phyloP scores from a whole-genome alignment of 352 stramenopile species.

The Globisporangium echinulatum region DNA sequence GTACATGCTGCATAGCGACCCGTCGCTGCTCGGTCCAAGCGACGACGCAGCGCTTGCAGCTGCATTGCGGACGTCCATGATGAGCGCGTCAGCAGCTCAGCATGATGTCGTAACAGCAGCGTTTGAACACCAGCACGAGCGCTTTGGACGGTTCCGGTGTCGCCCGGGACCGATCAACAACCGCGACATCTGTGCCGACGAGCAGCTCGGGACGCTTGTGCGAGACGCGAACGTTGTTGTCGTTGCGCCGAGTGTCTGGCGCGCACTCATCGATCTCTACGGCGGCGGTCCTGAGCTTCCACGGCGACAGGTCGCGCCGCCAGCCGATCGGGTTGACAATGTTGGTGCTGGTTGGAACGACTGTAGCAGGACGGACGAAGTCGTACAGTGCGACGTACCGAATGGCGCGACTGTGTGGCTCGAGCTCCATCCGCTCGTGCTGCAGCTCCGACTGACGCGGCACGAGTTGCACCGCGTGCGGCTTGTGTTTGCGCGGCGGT shows the following conservation, averaged over 20 bases:
- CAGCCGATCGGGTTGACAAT: neutral
- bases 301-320: conserved; percentile 14
- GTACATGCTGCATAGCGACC: conserved; percentile 19
- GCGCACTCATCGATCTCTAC: conserved; percentile 41
- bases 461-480: conserved; percentile 51
- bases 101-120: neutral
- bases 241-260: conserved; percentile 36
- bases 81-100: too few relatives aligned
- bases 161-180: conserved; percentile 43
- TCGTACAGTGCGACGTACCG: neutral
- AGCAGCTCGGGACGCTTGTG: conserved; percentile 32
- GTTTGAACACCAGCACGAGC: conserved; percentile 9
- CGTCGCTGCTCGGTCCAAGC: conserved; percentile 1
- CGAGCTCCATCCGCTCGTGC: conserved; percentile 47
- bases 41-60: conserved; percentile 3
- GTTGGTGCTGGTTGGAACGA: too few relatives aligned
- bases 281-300: conserved; percentile 50
- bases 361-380: neutral
- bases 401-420: conserved; percentile 12
- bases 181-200: conserved; percentile 28
- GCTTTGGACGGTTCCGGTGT: conserved; percentile 12
- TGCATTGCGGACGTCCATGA: neutral
- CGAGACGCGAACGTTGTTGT: conserved; percentile 41
- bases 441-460: conserved; percentile 50
- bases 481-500: conserved; percentile 44